These are phyloP conservation scores for Pezicula radicicola DNA, from an alignment of 2,329 filamentous ascomycete genomes.

Conservation along the genomic window DNA sequence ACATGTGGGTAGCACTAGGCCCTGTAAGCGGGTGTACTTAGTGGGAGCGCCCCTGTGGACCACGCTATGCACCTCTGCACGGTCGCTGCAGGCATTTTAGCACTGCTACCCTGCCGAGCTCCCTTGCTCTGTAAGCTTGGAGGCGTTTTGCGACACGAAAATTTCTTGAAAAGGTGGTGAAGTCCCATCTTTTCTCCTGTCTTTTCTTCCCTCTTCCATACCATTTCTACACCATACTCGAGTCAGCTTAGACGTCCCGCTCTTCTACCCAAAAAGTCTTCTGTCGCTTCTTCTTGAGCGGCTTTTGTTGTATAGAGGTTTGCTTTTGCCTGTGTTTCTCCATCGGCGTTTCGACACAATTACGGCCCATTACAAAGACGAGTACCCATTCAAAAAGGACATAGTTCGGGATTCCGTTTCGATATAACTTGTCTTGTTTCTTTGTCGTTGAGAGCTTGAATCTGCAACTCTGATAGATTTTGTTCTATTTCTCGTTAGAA, in stretches of 20 bases:
- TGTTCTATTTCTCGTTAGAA: constrained; percentile 10
- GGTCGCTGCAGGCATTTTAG: constrained; percentile 6
- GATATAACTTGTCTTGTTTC: constrained; percentile 2
- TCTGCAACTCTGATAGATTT: constrained; percentile 7
- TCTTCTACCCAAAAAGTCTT: constrained; percentile 1
- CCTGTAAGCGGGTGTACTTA: neutral
- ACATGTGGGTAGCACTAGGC: neutral
- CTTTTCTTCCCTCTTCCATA: constrained; percentile 8
- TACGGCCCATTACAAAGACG: neutral
- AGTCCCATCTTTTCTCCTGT: constrained; percentile 1
- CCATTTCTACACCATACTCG: constrained; percentile 2
- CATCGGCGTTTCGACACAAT: neutral
- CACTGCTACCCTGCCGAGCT: constrained; percentile 3
- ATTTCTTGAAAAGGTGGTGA: constrained; percentile 11
- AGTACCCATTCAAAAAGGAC: neutral
- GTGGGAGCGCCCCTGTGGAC: neutral
- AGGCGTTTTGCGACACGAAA: constrained; percentile 2
- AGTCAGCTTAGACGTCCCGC: neutral
- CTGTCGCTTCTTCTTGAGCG: constrained; percentile 11
- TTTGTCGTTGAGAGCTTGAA: neutral
- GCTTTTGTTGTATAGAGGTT: constrained; percentile 9
- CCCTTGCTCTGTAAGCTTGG: constrained; percentile 3
- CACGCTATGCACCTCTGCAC: constrained; percentile 13
- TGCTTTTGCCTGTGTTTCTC: neutral
- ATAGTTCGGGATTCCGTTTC: constrained; percentile 2